phyloP scores from a whole-genome alignment of 148 eudicot species.

The Silene uniflora region DNA sequence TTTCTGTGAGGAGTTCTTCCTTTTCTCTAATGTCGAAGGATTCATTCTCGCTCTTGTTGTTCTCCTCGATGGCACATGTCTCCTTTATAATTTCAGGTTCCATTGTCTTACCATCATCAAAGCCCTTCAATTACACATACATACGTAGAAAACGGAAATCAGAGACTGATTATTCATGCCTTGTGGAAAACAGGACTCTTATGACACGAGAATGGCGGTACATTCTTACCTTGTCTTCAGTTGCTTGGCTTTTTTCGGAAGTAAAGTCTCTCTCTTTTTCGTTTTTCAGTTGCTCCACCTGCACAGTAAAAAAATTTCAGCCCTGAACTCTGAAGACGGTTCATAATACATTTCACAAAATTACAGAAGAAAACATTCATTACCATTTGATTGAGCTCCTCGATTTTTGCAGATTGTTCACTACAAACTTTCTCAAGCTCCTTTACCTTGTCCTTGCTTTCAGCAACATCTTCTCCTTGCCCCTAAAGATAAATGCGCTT shows the following conservation, averaged over 20 bases:
- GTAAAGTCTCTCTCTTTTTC: slow-evolving; percentile 17
- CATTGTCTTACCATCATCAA: slow-evolving; percentile 23
- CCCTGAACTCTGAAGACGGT: background rate
- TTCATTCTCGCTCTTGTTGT: slow-evolving; percentile 13
- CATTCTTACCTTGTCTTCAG: slow-evolving; percentile 46
- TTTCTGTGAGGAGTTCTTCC: slow-evolving; percentile 78
- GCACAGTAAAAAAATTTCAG: slow-evolving; percentile 23
- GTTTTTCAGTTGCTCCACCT: slow-evolving; percentile 63
- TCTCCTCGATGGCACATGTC: slow-evolving; percentile 53
- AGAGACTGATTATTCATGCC: background rate
- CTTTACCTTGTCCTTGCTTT: slow-evolving; percentile 39
- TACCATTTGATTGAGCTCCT: slow-evolving; percentile 75
- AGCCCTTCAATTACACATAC: background rate
- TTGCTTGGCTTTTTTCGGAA: slow-evolving; percentile 15
- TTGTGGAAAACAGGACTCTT: no score
- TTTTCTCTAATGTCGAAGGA: slow-evolving; percentile 56
- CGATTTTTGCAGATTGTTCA: slow-evolving; percentile 80
- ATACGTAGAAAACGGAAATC: background rate
- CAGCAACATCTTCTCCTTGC: slow-evolving; percentile 27
- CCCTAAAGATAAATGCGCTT: slow-evolving; percentile 32
- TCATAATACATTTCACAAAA: background rate
- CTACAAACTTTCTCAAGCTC: slow-evolving; percentile 61
- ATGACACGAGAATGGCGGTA: no score
- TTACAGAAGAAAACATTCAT: background rate
- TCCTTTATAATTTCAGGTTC: slow-evolving; percentile 54